Percentiles rank a stretch among this genome's conserved stretches.
Conservation (phyloP, 2,329 filamentous ascomycete species). For the Knufia petricola region DNA sequence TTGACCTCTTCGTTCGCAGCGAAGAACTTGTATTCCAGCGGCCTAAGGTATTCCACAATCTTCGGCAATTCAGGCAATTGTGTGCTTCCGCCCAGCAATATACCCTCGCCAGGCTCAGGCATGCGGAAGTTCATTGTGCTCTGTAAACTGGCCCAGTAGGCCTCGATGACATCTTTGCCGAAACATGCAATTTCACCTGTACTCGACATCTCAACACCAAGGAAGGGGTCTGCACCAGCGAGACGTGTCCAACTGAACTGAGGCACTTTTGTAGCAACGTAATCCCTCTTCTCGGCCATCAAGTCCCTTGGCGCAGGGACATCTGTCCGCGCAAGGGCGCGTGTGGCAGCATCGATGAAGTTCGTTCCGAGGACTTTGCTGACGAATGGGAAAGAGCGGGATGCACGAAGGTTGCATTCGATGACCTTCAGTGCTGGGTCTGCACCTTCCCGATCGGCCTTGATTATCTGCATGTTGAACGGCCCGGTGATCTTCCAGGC, state of each 20-base stretch:
- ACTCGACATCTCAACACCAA: conserved; percentile 94
- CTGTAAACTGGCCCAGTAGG: conserved; percentile 94
- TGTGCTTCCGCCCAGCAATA: conserved; percentile 82
- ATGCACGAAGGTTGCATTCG: conserved; percentile 94
- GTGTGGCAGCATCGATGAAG: conserved; percentile 93
- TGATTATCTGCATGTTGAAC: conserved; percentile 99
- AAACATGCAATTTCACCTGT: conserved; percentile 99
- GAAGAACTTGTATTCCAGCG: conserved; percentile 89
- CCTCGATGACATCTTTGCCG: conserved; percentile 88
- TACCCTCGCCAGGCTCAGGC: conserved; percentile 85
- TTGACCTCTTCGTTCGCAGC: conserved; percentile 77
- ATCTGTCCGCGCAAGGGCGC: conserved; percentile 75
- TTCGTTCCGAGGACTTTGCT: conserved; percentile 94
- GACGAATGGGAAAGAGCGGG: conserved; percentile 95
- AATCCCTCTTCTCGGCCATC: conserved; percentile 82
- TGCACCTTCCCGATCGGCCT: conserved; percentile 62
- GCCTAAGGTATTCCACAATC: conserved; percentile 77
- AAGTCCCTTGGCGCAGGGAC: conserved; percentile 78
- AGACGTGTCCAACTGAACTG: conserved; percentile 99
- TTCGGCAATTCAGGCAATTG: conserved; percentile 61
- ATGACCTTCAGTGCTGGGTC: conserved; percentile 83
- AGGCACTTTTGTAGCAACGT: conserved; percentile 92
- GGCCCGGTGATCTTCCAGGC: conserved; percentile 96
- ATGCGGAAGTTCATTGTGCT: conserved; percentile 99
- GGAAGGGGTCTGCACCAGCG: conserved; percentile 90